These are phyloP conservation scores for Pseudocercospora macadamiae DNA, from an alignment of 2,329 filamentous ascomycete species.

Conservation along the genomic window DNA sequence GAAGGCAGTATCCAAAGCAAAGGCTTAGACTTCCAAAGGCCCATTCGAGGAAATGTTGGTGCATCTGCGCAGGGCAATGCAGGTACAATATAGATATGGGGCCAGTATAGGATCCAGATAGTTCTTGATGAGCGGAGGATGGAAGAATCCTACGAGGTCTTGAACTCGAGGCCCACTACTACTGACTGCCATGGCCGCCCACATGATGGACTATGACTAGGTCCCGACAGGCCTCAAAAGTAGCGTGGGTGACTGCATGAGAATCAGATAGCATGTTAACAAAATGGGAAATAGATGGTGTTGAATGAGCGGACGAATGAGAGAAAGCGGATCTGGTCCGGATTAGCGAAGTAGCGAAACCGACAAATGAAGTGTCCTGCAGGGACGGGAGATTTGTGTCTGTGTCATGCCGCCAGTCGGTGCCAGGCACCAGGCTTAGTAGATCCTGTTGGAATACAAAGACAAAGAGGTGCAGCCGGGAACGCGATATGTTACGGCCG, in stretches of 20 bases:
- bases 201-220: slow-evolving; percentile 11
- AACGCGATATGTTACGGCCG: slow-evolving; percentile 1
- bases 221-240: slow-evolving; percentile 17
- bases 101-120: slow-evolving; percentile 9
- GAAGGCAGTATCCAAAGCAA: slow-evolving; percentile 6
- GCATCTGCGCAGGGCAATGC: slow-evolving; percentile 21
- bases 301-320: slow-evolving; percentile 18
- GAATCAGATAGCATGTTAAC: slow-evolving; percentile 9
- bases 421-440: slow-evolving; percentile 20
- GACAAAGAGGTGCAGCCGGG: background rate
- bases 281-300: slow-evolving; percentile 20
- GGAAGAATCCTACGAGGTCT: slow-evolving; percentile 18
- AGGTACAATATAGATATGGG: slow-evolving; percentile 21
- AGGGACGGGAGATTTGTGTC: slow-evolving; percentile 12
- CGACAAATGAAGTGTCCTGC: slow-evolving; percentile 18
- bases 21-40: slow-evolving; percentile 15
- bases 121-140: slow-evolving; percentile 1
- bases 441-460: slow-evolving; percentile 13
- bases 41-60: slow-evolving; percentile 9
- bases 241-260: slow-evolving; percentile 11
- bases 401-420: slow-evolving; percentile 8
- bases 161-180: slow-evolving; percentile 4
- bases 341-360: background rate
- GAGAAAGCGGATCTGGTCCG: slow-evolving; percentile 11
- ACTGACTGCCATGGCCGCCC: slow-evolving; percentile 4